Evolutionary conservation across 192 early-diverging fungal species (phyloP).

Genomic region (Gamsiella multidivaricata): DNA sequence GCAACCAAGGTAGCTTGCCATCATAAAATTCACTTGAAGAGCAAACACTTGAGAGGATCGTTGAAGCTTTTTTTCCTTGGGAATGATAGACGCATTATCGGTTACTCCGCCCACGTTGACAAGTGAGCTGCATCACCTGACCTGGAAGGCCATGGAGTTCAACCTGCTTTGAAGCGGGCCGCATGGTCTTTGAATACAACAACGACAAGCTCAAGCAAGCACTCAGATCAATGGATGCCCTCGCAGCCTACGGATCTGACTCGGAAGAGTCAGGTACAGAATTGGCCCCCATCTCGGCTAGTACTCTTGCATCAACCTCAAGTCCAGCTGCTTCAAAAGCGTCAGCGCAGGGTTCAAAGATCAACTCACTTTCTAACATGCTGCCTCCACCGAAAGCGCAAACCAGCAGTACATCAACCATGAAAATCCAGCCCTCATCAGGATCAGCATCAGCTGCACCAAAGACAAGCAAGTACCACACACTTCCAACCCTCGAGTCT

Average conservation of each 20-base stretch:
- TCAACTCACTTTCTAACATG: conserved; percentile 29
- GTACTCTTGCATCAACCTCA: not conserved
- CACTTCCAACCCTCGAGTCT: conserved; percentile 35
- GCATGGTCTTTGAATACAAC: no score
- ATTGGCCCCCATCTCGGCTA: not conserved
- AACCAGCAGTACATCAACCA: not conserved
- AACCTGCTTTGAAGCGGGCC: no score
- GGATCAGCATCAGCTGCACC: not conserved
- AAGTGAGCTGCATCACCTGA: no score
- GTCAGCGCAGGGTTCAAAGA: conserved; percentile 1
- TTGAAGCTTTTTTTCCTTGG: no score
- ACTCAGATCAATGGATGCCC: conserved; percentile 29
- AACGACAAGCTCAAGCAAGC: not conserved
- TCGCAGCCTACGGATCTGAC: conserved; percentile 46
- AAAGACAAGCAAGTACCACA: conserved; percentile 39
- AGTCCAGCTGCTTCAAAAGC: not conserved
- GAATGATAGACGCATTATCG: no score
- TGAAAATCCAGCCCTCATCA: not conserved
- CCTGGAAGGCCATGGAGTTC: no score
- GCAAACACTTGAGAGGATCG: no score
- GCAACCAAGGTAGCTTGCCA: no score
- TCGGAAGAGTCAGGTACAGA: conserved; percentile 42
- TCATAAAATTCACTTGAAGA: no score
- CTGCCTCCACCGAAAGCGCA: conserved; percentile 27
- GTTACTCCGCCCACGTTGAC: no score